phyloP scores from a whole-genome alignment of 345 rosid species.

The Bruguiera parviflora region DNA sequence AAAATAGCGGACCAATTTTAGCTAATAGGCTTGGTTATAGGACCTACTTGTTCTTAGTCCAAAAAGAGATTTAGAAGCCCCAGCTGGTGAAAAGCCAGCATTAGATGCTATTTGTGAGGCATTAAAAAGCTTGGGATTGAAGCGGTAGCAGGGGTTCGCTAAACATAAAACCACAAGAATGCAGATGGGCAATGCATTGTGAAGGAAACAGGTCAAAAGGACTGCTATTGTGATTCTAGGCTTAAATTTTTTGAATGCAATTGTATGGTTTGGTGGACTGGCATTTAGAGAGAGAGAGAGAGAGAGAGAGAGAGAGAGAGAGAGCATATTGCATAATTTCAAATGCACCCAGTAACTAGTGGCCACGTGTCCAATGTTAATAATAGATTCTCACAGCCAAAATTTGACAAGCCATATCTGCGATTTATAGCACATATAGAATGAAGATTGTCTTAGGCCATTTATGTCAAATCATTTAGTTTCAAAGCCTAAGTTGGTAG shows the following conservation, averaged over 20 bases:
- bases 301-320: constrained; percentile 19
- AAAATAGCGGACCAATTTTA: too few relatives aligned
- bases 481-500: too few relatives aligned
- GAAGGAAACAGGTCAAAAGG: not conserved
- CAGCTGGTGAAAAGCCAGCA: constrained; percentile 40
- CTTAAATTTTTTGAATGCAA: not conserved
- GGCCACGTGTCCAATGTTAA: too few relatives aligned
- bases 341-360: too few relatives aligned
- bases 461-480: too few relatives aligned
- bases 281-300: constrained; percentile 18
- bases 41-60: too few relatives aligned
- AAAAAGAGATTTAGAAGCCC: constrained; percentile 6
- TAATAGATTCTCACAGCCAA: too few relatives aligned
- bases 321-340: not conserved
- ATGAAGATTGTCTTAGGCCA: too few relatives aligned
- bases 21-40: too few relatives aligned
- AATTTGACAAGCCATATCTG: constrained; percentile 2
- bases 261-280: not conserved
- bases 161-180: constrained; percentile 1
- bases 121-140: constrained; percentile 36
- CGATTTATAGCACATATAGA: not conserved
- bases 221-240: not conserved
- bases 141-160: constrained; percentile 28
- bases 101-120: constrained; percentile 8
- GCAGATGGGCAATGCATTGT: not conserved